Conservation (phyloP, 148 eudicot genomes). For the Gaultheria prostrata region DNA sequence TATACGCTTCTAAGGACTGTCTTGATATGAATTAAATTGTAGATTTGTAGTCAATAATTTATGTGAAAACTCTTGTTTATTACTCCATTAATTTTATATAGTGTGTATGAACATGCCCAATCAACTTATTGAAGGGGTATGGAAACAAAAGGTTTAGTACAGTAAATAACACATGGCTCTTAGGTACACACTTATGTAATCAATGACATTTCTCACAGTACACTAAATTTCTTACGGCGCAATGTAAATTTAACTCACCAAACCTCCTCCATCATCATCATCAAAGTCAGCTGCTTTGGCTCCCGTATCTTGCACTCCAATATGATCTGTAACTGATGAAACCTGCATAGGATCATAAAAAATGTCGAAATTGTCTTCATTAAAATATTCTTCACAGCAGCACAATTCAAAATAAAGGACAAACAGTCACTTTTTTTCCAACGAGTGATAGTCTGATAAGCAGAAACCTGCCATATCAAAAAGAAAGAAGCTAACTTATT, state of each 20-base stretch:
- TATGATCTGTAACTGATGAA: constrained; percentile 85
- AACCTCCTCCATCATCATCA: constrained; percentile 98
- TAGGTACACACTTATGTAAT: neutral
- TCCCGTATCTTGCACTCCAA: constrained; percentile 75
- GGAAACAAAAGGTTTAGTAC: neutral
- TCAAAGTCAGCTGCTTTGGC: constrained; percentile 87
- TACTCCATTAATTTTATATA: neutral
- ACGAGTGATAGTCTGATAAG: neutral
- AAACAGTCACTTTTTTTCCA: neutral
- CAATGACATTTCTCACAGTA: neutral
- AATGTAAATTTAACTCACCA: constrained; percentile 55
- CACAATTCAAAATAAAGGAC: neutral
- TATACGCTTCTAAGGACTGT: neutral
- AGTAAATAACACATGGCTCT: neutral
- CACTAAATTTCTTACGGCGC: neutral
- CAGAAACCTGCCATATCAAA: neutral
- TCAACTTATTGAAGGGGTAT: neutral
- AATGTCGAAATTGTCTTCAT: neutral
- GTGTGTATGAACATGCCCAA: neutral
- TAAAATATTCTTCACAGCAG: neutral
- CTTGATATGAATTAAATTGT: neutral
- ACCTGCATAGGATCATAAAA: constrained; percentile 39
- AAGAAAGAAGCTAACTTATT: neutral
- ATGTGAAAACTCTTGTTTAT: neutral
- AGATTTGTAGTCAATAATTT: neutral